A percentile compares a stretch with the other conserved stretches of the same genome.
These are phyloP conservation scores for Phylloboletellus chloephorus DNA, from an alignment of 1,284 basidiomycete genomes.

Conservation along the genomic window DNA sequence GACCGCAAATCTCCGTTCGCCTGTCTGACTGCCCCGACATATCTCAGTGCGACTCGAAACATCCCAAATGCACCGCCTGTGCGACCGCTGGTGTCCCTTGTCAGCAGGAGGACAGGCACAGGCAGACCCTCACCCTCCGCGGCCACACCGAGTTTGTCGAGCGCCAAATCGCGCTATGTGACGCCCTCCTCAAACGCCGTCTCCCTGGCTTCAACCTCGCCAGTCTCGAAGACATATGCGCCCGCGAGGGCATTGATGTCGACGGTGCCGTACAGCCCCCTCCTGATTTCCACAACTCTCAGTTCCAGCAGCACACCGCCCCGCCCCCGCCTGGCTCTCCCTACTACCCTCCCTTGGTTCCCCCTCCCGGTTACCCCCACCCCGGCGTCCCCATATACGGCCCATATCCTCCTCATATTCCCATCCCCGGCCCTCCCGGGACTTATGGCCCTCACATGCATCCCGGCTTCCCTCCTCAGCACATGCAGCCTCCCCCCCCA, in stretches of 20 bases:
- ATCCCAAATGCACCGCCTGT: slow-evolving; percentile 77
- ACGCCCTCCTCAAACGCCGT: slow-evolving; percentile 67
- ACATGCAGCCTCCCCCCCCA: slow-evolving; percentile 30
- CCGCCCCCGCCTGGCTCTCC: slow-evolving; percentile 34
- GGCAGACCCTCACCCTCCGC: slow-evolving; percentile 74
- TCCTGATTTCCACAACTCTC: slow-evolving; percentile 27
- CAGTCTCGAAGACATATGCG: slow-evolving; percentile 57
- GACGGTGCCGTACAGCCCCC: slow-evolving; percentile 25
- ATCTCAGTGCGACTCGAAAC: slow-evolving; percentile 78
- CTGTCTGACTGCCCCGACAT: slow-evolving; percentile 28
- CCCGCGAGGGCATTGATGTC: slow-evolving; percentile 62
- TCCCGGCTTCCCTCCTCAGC: slow-evolving; percentile 47
- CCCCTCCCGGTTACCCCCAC: slow-evolving; percentile 42
- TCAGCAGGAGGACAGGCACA: slow-evolving; percentile 78
- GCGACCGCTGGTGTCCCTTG: slow-evolving; percentile 69
- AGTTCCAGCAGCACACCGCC: slow-evolving; percentile 27
- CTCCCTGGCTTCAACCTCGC: slow-evolving; percentile 61
- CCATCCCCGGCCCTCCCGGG: slow-evolving; percentile 45
- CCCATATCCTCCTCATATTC: slow-evolving; percentile 43
- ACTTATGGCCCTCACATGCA: slow-evolving; percentile 50
- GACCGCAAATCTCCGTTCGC: slow-evolving; percentile 70
- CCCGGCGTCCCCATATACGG: slow-evolving; percentile 38
- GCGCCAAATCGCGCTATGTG: slow-evolving; percentile 66
- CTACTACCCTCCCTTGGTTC: slow-evolving; percentile 39
- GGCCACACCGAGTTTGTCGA: slow-evolving; percentile 77